Evolutionary conservation across 1,284 basidiomycete genomes (phyloP).

Genomic region (Cutaneotrichosporon sp.): DNA sequence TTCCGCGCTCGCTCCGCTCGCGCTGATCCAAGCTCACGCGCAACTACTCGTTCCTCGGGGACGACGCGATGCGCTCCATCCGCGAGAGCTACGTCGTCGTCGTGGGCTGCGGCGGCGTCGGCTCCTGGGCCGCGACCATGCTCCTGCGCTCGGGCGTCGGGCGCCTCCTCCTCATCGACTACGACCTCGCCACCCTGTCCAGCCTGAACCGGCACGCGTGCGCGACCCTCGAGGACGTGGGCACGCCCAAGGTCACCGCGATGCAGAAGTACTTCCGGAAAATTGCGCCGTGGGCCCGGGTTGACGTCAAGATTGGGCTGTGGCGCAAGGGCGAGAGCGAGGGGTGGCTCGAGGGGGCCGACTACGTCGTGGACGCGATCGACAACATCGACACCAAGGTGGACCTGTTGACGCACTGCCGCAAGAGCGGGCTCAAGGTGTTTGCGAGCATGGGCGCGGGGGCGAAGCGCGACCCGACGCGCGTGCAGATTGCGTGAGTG

Average conservation of each 20-base stretch:
- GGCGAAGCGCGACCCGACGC: slow-evolving; percentile 93
- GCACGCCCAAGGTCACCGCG: slow-evolving; percentile 85
- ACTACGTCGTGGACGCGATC: slow-evolving; percentile 94
- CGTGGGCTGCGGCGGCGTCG: slow-evolving; percentile 93
- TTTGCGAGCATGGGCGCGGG: slow-evolving; percentile 98
- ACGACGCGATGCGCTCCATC: slow-evolving; percentile 81
- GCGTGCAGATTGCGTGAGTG: slow-evolving; percentile 75
- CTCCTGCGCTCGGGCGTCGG: slow-evolving; percentile 65
- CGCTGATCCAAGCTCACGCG: slow-evolving; percentile 68
- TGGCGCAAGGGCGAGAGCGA: slow-evolving; percentile 75
- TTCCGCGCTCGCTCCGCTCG: not conserved
- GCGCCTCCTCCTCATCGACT: slow-evolving; percentile 58
- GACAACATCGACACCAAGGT: slow-evolving; percentile 97
- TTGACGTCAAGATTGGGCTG: slow-evolving; percentile 78
- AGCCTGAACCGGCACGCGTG: slow-evolving; percentile 93
- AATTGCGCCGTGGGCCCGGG: slow-evolving; percentile 64
- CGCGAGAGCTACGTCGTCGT: slow-evolving; percentile 78
- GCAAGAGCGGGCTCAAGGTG: slow-evolving; percentile 74
- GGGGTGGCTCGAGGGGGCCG: slow-evolving; percentile 70
- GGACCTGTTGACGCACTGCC: slow-evolving; percentile 80
- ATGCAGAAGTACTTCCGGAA: slow-evolving; percentile 71
- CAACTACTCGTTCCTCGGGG: slow-evolving; percentile 94
- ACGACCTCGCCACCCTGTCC: slow-evolving; percentile 90
- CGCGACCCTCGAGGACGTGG: slow-evolving; percentile 88
- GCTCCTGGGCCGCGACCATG: slow-evolving; percentile 94